phyloP scores from a whole-genome alignment of 495 filamentous ascomycete species.

The Neurospora sp. region DNA sequence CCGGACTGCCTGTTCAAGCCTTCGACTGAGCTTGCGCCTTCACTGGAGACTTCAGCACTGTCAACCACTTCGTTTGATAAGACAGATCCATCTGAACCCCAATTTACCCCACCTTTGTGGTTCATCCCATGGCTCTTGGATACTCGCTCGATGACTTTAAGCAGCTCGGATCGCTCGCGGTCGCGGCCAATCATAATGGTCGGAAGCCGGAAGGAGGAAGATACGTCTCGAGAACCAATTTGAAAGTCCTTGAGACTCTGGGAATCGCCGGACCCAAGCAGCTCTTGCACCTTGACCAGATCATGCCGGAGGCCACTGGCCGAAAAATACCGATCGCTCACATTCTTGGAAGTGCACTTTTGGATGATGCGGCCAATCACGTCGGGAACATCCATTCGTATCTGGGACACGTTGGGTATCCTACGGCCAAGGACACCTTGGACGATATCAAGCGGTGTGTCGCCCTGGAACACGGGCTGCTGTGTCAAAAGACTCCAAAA shows the following conservation, averaged over 20 bases:
- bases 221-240: slow-evolving; percentile 67
- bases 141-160: slow-evolving; percentile 63
- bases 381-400: slow-evolving; percentile 71
- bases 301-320: slow-evolving; percentile 73
- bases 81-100: slow-evolving; percentile 45
- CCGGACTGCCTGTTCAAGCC: slow-evolving; percentile 26
- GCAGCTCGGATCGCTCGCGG: slow-evolving; percentile 55
- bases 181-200: slow-evolving; percentile 68
- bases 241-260: slow-evolving; percentile 57
- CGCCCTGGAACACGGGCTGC: slow-evolving; percentile 64
- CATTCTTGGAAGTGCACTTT: slow-evolving; percentile 80
- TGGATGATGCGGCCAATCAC: slow-evolving; percentile 70
- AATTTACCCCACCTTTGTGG: slow-evolving; percentile 33
- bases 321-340: slow-evolving; percentile 76
- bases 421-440: slow-evolving; percentile 72
- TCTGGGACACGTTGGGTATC: slow-evolving; percentile 60
- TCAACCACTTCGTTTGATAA: slow-evolving; percentile 48
- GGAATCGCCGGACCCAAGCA: slow-evolving; percentile 66
- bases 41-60: slow-evolving; percentile 39
- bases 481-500: slow-evolving; percentile 81
- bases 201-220: slow-evolving; percentile 78
- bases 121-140: slow-evolving; percentile 44
- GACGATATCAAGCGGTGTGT: slow-evolving; percentile 73
- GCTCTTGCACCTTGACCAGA: slow-evolving; percentile 53
- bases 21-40: slow-evolving; percentile 38